These are phyloP conservation scores for Boletus calvinii DNA, from an alignment of 1,284 basidiomycete genomes.

Conservation along the genomic window DNA sequence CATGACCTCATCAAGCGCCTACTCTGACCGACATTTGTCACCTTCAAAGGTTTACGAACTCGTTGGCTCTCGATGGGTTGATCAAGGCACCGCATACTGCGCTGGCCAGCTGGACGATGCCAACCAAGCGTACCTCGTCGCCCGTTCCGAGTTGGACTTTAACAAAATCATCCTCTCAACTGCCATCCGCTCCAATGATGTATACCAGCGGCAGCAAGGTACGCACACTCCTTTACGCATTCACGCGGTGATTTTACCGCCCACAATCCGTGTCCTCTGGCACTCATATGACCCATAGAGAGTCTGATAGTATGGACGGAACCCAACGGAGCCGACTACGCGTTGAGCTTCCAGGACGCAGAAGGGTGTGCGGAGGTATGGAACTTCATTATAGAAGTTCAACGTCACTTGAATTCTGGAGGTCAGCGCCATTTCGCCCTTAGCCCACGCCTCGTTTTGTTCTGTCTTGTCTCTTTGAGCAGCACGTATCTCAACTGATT, in stretches of 20 bases:
- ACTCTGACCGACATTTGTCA: conserved; percentile 31
- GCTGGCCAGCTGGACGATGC: conserved; percentile 81
- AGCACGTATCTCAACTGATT: conserved; percentile 17
- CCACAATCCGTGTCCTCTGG: conserved; percentile 1
- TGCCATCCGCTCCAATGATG: conserved; percentile 77
- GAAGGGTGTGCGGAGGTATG: conserved; percentile 97
- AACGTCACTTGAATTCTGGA: conserved; percentile 71
- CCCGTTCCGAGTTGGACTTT: conserved; percentile 75
- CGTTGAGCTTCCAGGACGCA: conserved; percentile 94
- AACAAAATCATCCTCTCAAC: conserved; percentile 72
- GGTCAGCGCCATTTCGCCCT: conserved; percentile 42
- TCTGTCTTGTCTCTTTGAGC: conserved; percentile 13
- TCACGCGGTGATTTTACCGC: neutral
- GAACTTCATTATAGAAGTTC: conserved; percentile 96
- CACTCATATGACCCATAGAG: conserved; percentile 49
- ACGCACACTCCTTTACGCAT: conserved; percentile 28
- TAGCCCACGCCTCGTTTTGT: conserved; percentile 8
- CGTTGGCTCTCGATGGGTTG: conserved; percentile 84
- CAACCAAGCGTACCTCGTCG: conserved; percentile 80
- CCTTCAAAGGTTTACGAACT: conserved; percentile 84
- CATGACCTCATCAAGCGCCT: conserved; percentile 35
- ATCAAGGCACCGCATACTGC: conserved; percentile 93
- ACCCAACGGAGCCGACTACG: conserved; percentile 91
- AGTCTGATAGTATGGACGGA: conserved; percentile 99
- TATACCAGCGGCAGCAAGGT: conserved; percentile 94